A percentile compares a stretch with the other conserved stretches of the same genome.
Conservation (phyloP, 352 stramenopile species). For the Phytophthora capsici region DNA sequence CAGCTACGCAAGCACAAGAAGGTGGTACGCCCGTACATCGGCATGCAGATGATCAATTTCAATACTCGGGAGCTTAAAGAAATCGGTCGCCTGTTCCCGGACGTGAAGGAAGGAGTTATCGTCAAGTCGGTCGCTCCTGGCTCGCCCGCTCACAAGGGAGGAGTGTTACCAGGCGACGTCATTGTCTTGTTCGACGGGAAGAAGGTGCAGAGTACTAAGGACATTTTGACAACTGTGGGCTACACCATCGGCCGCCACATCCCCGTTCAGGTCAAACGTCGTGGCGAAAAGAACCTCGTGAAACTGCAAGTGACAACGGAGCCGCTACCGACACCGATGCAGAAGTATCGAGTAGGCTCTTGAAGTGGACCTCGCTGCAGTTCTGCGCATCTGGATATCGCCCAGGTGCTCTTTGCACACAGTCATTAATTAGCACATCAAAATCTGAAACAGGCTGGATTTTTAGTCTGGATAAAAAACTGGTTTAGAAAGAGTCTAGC, state of each 20-base stretch:
- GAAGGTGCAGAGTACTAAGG: conserved; percentile 72
- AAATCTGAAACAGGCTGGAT: conserved; percentile 8
- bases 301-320: conserved; percentile 69
- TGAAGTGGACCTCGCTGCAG: conserved; percentile 77
- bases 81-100: conserved; percentile 71
- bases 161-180: conserved; percentile 73
- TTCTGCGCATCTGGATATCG: conserved; percentile 85
- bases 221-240: conserved; percentile 72
- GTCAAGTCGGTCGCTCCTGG: conserved; percentile 81
- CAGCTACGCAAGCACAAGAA: conserved; percentile 90
- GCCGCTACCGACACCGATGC: conserved; percentile 52
- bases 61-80: conserved; percentile 72
- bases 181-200: conserved; percentile 84
- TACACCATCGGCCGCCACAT: conserved; percentile 80
- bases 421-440: not conserved
- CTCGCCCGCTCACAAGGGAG: conserved; percentile 82
- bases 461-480: conserved; percentile 7
- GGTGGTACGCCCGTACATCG: conserved; percentile 91
- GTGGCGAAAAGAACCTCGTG: conserved; percentile 51
- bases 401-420: conserved; percentile 86
- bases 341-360: conserved; percentile 57
- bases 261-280: conserved; percentile 67
- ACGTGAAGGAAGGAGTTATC: conserved; percentile 83
- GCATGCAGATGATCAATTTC: conserved; percentile 92
- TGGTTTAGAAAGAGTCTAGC: not conserved